Conservation (phyloP, 2,329 filamentous ascomycete species). For the Blastomyces gilchristii region DNA sequence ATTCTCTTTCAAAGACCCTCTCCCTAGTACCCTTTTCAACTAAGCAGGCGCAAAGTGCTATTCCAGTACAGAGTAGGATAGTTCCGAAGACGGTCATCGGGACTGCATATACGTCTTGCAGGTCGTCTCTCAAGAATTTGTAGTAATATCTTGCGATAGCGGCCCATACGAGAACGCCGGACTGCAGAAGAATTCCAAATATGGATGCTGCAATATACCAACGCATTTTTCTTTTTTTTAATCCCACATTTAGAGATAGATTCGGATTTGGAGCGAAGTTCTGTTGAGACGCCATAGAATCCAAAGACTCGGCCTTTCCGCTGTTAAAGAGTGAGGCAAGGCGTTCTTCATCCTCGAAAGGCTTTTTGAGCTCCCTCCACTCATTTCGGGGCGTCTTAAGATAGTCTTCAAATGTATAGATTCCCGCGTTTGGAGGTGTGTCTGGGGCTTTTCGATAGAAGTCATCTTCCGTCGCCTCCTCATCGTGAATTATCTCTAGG, state of each 20-base stretch:
- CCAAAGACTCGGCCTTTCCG: background rate
- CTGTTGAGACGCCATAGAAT: background rate
- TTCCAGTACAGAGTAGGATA: constrained; percentile 22
- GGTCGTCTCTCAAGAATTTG: background rate
- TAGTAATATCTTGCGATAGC: constrained; percentile 5
- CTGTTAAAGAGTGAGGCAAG: background rate
- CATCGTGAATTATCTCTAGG: constrained; percentile 28
- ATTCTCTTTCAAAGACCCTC: constrained; percentile 8
- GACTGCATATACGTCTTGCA: constrained; percentile 15
- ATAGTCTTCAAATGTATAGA: constrained; percentile 19
- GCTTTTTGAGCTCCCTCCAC: background rate
- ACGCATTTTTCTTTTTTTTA: constrained; percentile 9
- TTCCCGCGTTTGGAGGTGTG: constrained; percentile 18
- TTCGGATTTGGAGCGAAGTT: constrained; percentile 17
- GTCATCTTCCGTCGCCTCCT: constrained; percentile 36
- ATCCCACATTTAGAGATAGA: constrained; percentile 18
- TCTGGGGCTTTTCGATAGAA: constrained; percentile 19
- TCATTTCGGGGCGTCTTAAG: constrained; percentile 8
- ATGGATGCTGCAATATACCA: constrained; percentile 16
- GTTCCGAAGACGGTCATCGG: constrained; percentile 28
- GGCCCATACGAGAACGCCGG: constrained; percentile 8
- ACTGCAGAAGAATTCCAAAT: constrained; percentile 12
- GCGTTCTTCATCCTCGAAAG: background rate
- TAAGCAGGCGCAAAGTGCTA: constrained; percentile 12
- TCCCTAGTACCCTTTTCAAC: constrained; percentile 15